Percentiles rank a stretch among this genome's conserved stretches.
Conservation (phyloP, 108 stramenopile genomes). For the Thalassiosira profunda region DNA sequence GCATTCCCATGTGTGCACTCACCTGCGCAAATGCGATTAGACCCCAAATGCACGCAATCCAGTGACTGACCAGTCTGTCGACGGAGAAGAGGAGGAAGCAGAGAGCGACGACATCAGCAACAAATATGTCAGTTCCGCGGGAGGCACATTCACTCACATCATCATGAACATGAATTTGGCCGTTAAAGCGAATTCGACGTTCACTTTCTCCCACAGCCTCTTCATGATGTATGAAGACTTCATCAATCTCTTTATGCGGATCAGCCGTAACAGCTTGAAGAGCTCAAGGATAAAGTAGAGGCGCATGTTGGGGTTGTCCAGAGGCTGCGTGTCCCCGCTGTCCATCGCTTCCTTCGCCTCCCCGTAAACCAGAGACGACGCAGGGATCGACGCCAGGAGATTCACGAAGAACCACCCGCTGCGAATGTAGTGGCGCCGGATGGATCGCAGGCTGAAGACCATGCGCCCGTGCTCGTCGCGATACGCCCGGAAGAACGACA, state of each 20-base stretch:
- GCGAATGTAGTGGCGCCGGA: conserved; percentile 33
- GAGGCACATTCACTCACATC: neutral
- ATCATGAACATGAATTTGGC: conserved; percentile 31
- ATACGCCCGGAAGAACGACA: conserved; percentile 53
- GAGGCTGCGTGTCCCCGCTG: no score
- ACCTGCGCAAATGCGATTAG: conserved; percentile 36
- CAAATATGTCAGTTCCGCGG: neutral
- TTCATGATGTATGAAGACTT: conserved; percentile 13
- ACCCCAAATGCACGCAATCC: conserved; percentile 33
- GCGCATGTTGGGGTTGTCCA: neutral
- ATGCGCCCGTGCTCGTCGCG: conserved; percentile 22
- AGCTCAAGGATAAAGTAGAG: conserved; percentile 10
- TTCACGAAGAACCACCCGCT: conserved; percentile 52
- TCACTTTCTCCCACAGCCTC: conserved; percentile 8
- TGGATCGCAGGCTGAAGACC: conserved; percentile 30
- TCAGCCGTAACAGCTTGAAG: conserved; percentile 35
- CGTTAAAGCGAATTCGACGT: conserved; percentile 20
- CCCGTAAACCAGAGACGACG: conserved; percentile 5
- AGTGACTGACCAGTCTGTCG: conserved; percentile 16
- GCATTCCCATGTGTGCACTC: neutral
- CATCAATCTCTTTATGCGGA: conserved; percentile 20
- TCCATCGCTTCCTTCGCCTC: neutral
- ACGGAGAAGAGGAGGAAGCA: conserved; percentile 7
- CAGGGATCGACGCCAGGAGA: conserved; percentile 36
- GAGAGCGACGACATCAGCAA: neutral